These are phyloP conservation scores for Strobilomyces echinocephalus DNA, from an alignment of 768 basidiomycete species.

Conservation along the genomic window DNA sequence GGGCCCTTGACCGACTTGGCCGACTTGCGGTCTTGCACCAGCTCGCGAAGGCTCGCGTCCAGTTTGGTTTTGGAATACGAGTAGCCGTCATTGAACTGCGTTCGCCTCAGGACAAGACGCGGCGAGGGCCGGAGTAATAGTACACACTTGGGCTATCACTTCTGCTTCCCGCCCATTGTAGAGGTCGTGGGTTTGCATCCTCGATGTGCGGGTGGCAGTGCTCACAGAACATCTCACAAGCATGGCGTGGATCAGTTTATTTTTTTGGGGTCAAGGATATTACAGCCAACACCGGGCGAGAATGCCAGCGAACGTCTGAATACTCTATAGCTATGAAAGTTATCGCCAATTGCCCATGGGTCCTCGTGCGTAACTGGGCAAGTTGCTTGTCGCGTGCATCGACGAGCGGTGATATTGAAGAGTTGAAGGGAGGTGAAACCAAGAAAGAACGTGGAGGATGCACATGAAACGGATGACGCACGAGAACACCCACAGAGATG, in stretches of 20 bases:
- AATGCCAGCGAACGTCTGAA: conserved; percentile 24
- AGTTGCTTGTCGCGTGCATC: conserved; percentile 16
- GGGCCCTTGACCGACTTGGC: conserved; percentile 43
- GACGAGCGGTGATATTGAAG: conserved; percentile 5
- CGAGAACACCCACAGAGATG: conserved; percentile 15
- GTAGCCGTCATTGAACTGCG: conserved; percentile 53
- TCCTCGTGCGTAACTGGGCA: conserved; percentile 14
- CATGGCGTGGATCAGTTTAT: neutral
- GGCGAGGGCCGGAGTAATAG: neutral
- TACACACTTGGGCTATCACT: conserved; percentile 25
- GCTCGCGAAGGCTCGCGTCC: conserved; percentile 45
- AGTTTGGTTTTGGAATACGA: conserved; percentile 33
- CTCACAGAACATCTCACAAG: conserved; percentile 2
- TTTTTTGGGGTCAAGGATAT: conserved; percentile 16
- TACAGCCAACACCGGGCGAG: conserved; percentile 29
- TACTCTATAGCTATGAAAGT: conserved; percentile 21
- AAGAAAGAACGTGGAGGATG: conserved; percentile 23
- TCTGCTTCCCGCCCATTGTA: conserved; percentile 30
- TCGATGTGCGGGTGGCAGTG: conserved; percentile 20
- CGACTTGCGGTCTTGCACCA: conserved; percentile 42
- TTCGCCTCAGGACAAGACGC: conserved; percentile 29
- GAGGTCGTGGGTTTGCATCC: conserved; percentile 19
- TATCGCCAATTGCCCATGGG: conserved; percentile 14
- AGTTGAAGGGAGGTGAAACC: conserved; percentile 16
- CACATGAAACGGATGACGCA: conserved; percentile 16